A percentile compares a stretch with the other conserved stretches of the same genome.
phyloP scores from a whole-genome alignment of 768 basidiomycete genomes.

The Suillus americanus region DNA sequence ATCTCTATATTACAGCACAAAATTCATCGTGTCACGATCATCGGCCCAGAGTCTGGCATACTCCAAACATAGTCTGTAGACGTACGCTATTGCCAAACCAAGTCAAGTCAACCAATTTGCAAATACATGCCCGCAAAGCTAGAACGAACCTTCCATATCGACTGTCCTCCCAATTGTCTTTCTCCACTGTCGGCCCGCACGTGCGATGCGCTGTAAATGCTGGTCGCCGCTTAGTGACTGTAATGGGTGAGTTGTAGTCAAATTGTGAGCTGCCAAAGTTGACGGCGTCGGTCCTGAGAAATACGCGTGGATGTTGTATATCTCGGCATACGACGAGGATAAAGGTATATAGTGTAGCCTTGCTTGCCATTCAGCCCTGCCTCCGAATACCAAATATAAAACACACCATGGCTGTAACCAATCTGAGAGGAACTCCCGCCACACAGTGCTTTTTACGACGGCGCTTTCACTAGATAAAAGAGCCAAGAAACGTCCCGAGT shows the following conservation, averaged over 20 bases:
- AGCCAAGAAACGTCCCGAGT: constrained; percentile 86
- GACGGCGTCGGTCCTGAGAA: constrained; percentile 82
- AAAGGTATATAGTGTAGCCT: constrained; percentile 97
- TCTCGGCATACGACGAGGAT: constrained; percentile 81
- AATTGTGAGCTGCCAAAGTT: constrained; percentile 53
- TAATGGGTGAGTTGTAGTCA: constrained; percentile 36
- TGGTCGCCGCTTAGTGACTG: constrained; percentile 61
- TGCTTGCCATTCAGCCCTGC: constrained; percentile 1
- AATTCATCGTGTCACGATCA: constrained; percentile 73
- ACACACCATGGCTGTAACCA: constrained; percentile 90
- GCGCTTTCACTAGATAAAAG: constrained; percentile 86
- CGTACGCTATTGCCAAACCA: constrained; percentile 55
- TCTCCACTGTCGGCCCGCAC: constrained; percentile 94
- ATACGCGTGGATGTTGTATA: constrained; percentile 92
- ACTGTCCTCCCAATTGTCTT: constrained; percentile 74
- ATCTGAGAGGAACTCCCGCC: constrained; percentile 86
- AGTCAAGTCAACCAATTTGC: neutral
- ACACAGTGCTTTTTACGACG: constrained; percentile 88
- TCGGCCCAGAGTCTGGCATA: constrained; percentile 86
- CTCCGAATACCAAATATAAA: neutral
- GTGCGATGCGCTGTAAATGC: constrained; percentile 76
- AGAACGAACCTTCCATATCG: constrained; percentile 86
- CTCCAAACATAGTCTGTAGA: constrained; percentile 85
- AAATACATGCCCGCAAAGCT: constrained; percentile 4
- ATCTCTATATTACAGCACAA: constrained; percentile 15